Base-by-base conservation (phyloP, 169 alveolate species). In the Plasmodium fragile region DNA sequence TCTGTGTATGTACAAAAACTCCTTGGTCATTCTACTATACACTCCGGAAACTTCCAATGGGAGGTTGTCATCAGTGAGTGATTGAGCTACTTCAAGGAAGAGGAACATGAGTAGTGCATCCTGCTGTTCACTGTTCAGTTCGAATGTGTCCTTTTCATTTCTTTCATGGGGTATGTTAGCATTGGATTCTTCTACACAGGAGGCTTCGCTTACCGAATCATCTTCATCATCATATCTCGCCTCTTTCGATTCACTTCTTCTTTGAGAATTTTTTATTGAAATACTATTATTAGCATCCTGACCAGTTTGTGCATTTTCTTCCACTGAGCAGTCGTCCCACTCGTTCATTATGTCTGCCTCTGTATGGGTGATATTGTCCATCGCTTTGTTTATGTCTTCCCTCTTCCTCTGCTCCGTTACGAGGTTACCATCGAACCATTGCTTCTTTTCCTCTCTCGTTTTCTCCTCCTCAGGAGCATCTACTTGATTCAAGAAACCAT, bases 21-120 rank as follows among this genome's bases (percentile, higher is more conserved):
- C 91, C 32, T 81, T 94, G 18, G 93, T 71, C 96, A 94, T 94
- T 41, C 80, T 92, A 16, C 95, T 72, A 72, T 94, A 94, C 3
- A 94, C 52, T 22, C 94, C 96, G n/a, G 95, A 92, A 16, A 91
- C 90, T 45, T 94, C 96, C 72, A 94, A 49, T n/a, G 96, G 96
- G 10, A 94, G 75, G 65, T 83, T 81, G 0, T 83, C 92, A 70
- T 91, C 96, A 16, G 39, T 45, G 4, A 94, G 30, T 5, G 73
- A 71, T 39, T 94, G 92, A 16, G 84, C 13, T 65, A 91, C 83
- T 81, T 94, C 95, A 3, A 94, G 92, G 30, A 94, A 83, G 7
- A 92, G 84, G 36, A 71, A 52, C 30, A 92, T 81, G 1, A 94
- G 22, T n/a, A 82, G 72, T 28, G 36, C 28, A 81, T 94, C 96